These are phyloP conservation scores for Penicillium dipodomyicola DNA, from an alignment of 495 filamentous ascomycete genomes.

Conservation along the genomic window DNA sequence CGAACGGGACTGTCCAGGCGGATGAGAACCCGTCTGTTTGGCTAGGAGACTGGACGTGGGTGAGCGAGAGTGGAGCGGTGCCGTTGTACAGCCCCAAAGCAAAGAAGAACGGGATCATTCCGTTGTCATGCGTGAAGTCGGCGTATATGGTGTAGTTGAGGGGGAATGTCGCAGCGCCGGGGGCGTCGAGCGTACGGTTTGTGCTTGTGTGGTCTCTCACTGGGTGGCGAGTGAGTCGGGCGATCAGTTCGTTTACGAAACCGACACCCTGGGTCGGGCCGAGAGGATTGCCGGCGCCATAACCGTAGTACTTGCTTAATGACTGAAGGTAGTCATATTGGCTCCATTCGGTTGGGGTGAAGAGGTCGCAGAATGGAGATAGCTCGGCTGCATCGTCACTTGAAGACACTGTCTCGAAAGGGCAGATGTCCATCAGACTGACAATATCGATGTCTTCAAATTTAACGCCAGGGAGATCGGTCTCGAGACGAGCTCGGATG, in stretches of 20 bases:
- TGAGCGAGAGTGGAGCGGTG: slow-evolving; percentile 48
- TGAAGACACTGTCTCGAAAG: slow-evolving; percentile 70
- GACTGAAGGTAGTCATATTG: slow-evolving; percentile 74
- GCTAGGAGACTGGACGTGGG: slow-evolving; percentile 42
- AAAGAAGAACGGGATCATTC: slow-evolving; percentile 68
- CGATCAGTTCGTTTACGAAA: slow-evolving; percentile 79
- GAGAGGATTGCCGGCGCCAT: slow-evolving; percentile 68
- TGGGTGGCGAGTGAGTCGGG: slow-evolving; percentile 64
- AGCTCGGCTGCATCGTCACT: slow-evolving; percentile 30
- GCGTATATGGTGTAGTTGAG: slow-evolving; percentile 65
- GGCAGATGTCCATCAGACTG: slow-evolving; percentile 79
- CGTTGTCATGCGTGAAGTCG: slow-evolving; percentile 88
- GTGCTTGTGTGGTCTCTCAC: slow-evolving; percentile 69
- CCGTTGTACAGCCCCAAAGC: slow-evolving; percentile 72
- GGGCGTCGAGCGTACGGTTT: slow-evolving; percentile 67
- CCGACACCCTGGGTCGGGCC: slow-evolving; percentile 81
- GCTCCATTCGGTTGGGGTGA: slow-evolving; percentile 65
- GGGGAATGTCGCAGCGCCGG: slow-evolving; percentile 61
- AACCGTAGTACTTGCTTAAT: slow-evolving; percentile 78
- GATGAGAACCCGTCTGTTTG: slow-evolving; percentile 61
- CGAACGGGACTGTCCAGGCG: slow-evolving; percentile 78
- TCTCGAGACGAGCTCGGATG: slow-evolving; percentile 62
- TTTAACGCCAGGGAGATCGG: slow-evolving; percentile 57
- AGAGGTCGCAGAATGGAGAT: slow-evolving; percentile 71
- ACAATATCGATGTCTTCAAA: slow-evolving; percentile 58